Evolutionary conservation across 345 rosid genomes (phyloP).

Genomic region (Hibiscus syriacus): DNA sequence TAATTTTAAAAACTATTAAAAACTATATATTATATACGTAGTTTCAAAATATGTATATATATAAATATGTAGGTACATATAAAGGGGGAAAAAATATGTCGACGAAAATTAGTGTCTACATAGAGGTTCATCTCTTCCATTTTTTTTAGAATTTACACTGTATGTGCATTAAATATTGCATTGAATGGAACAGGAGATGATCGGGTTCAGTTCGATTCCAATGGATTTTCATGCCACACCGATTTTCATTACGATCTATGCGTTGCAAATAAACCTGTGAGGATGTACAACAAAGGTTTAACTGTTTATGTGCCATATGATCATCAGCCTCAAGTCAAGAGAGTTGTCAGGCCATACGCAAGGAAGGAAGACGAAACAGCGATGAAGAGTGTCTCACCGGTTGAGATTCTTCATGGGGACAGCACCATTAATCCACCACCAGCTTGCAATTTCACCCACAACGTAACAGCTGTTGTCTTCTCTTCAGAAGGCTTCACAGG

Average conservation of each 20-base stretch:
- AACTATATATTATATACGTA: too few relatives aligned
- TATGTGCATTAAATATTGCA: neutral
- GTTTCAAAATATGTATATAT: too few relatives aligned
- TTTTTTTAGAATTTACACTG: neutral
- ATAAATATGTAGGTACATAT: too few relatives aligned
- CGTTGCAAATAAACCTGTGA: constrained; percentile 21
- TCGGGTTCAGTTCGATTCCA: constrained; percentile 8
- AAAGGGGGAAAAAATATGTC: too few relatives aligned
- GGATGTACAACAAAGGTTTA: constrained; percentile 16
- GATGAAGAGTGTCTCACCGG: constrained; percentile 12
- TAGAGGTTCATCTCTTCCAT: neutral
- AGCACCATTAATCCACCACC: constrained; percentile 1
- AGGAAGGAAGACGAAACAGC: constrained; percentile 14
- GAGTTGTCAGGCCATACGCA: constrained; percentile 21
- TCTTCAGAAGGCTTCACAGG: constrained; percentile 28
- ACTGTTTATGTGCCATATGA: constrained; percentile 15
- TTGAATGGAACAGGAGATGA: constrained; percentile 21
- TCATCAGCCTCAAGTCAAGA: neutral
- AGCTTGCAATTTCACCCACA: constrained; percentile 19
- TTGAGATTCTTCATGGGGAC: constrained; percentile 18
- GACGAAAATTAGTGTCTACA: too few relatives aligned
- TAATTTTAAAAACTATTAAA: too few relatives aligned
- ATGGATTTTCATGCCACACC: constrained; percentile 25
- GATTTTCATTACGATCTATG: constrained; percentile 23
- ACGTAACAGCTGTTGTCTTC: constrained; percentile 29